phyloP scores from a whole-genome alignment of 2,329 filamentous ascomycete species.

The Botrytis fabae region DNA sequence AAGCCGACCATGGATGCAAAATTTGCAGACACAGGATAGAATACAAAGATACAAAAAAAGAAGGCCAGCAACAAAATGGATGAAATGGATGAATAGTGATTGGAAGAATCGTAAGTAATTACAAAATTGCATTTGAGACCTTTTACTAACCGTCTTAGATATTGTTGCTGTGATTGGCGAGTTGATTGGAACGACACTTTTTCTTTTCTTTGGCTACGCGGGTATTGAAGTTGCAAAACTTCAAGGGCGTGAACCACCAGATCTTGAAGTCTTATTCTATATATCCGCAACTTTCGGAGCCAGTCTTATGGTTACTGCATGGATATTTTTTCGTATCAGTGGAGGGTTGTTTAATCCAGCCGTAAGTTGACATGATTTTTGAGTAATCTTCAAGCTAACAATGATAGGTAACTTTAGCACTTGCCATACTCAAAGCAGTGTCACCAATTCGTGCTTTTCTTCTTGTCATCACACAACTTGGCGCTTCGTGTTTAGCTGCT shows the following conservation, averaged over 20 bases:
- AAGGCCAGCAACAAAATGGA: conserved; percentile 9
- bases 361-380: conserved; percentile 25
- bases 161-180: conserved; percentile 37
- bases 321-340: conserved; percentile 55
- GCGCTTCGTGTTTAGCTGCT: conserved; percentile 44
- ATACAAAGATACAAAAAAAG: neutral
- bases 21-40: conserved; percentile 11
- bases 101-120: conserved; percentile 30
- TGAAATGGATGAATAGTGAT: conserved; percentile 24
- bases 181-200: conserved; percentile 42
- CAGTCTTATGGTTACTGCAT: conserved; percentile 52
- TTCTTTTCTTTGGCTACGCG: conserved; percentile 42
- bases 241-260: conserved; percentile 26
- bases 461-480: conserved; percentile 42
- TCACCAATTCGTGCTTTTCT: conserved; percentile 38
- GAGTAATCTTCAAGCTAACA: neutral
- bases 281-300: conserved; percentile 40
- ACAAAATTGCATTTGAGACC: neutral
- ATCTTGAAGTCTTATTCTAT: conserved; percentile 44
- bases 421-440: conserved; percentile 43
- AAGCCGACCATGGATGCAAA: conserved; percentile 19
- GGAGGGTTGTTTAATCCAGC: conserved; percentile 55
- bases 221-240: conserved; percentile 35
- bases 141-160: conserved; percentile 26
- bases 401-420: conserved; percentile 40